Evolutionary conservation across 768 basidiomycete genomes (phyloP), one percentile per base, ranked within the genome.

Genomic region (Boletus reticuloceps): DNA sequence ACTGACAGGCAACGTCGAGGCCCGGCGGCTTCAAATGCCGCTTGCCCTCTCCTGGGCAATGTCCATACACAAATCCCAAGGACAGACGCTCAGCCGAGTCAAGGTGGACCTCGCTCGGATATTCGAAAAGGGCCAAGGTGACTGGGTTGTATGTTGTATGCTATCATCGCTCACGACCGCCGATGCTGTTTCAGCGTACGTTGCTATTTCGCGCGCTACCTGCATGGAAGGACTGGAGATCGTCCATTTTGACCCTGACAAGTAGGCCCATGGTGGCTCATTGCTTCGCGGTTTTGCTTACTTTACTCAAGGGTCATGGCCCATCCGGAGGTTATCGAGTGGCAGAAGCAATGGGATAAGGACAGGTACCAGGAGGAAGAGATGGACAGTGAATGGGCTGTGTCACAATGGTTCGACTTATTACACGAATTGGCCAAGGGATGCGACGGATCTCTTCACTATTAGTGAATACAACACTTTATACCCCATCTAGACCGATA

Each of bases 11-110:
- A 64, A 62, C 16, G 6, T 63, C 27, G 75, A 77, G 53, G 74
- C 71, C 27, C 67, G 65, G 41, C 64, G 74, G 45, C 29, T 71
- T 25, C 65, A 94, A 84, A 65, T 96, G 1, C 92, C 92, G 0
- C 72, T 98, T 17, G 92, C 94, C 49, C 78, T 96, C 42, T 82
- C 95, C 0, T 98, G 95, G 94, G 95, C 96, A 0, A 96, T 98
- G 92, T 91, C 89, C 37, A 98, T 98, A 60, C 97, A 99, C 72
- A 99, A 99, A 71, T 89, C 90, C 7, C 97, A 99, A 72, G 97
- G 97, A 9, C 97, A 98, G 72, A 98, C 97, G 0, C 79, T 99
- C 29, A 88, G 90, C 6, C 83, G 93, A 40, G 95, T 98, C 62
- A 96, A 90, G 64, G 94, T 98, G 41, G 94, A 98, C 64, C 78